A percentile compares a stretch with the other conserved stretches of the same genome.
phyloP scores from a whole-genome alignment of 2,329 filamentous ascomycete genomes.

The Blastomyces percursus region DNA sequence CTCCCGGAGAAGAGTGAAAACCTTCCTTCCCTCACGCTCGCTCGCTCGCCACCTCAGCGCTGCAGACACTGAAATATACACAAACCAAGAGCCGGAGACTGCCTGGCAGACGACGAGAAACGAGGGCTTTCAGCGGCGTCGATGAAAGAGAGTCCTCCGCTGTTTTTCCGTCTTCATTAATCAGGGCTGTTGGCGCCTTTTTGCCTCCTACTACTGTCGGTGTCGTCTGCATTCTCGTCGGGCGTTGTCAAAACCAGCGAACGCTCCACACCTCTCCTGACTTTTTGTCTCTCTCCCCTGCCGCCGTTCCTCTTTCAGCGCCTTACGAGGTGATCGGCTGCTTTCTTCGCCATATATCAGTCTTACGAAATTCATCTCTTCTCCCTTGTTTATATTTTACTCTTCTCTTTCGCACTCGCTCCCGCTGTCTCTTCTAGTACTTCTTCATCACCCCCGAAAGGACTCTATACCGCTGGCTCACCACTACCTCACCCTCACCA shows the following conservation, averaged over 20 bases:
- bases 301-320: background rate
- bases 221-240: background rate
- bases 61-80: background rate
- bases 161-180: background rate
- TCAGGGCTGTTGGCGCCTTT: background rate
- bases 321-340: slow-evolving; percentile 3
- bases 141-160: background rate
- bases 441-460: background rate
- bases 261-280: background rate
- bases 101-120: background rate
- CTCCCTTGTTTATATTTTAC: background rate
- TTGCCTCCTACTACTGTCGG: background rate
- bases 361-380: background rate
- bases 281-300: background rate
- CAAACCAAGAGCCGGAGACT: background rate
- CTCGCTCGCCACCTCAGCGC: background rate
- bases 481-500: background rate
- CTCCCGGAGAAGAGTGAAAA: background rate
- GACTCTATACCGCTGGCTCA: background rate
- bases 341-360: background rate
- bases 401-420: background rate
- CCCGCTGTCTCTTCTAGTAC: background rate
- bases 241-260: background rate
- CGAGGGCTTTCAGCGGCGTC: background rate
- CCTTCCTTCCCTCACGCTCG: background rate